Base-by-base conservation (phyloP, 140 eudicot genomes). In the Cichorium intybus region DNA sequence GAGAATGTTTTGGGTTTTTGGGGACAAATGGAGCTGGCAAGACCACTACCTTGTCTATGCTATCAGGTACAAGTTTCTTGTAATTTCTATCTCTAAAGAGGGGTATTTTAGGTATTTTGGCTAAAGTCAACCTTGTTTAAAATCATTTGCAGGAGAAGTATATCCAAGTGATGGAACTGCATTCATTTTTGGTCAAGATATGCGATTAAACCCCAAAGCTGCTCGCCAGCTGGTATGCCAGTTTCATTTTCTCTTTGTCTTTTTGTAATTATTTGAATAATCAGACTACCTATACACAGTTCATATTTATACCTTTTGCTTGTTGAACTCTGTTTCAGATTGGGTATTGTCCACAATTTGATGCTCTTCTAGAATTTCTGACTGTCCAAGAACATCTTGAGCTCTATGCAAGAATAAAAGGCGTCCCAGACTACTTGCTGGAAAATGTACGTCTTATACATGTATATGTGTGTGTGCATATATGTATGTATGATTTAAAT, bases 11-110 rank as follows among this genome's bases (percentile, higher is more conserved):
- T 80, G 99, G 99, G 31, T 92, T 92, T 75, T 82, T 92, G 54
- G 99, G 99, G 79, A 88, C 97, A 15, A 92, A 92, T 81, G 99
- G 99, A 69, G 99, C 99, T 51, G 99, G 99, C 62, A 92, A 92
- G 75, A 92, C 99, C 51, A 88, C 99, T 31, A 88, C 99, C 50
- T 66, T 92, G 68, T 92, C 99, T 56, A 92, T 92, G 99, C 82
- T 92, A 72, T 85, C 90, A 62, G 99, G 97, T 90, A 84, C 62
- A 71, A 21, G 24, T 37, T 34, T 62, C 49, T 24, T 61, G 48
- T 24, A 41, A n/a, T n/a, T 51, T 51, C 17, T 71, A 10, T 26
- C 59, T 15, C 24, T 34, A 29, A 17, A 11, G 53, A 47, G 51
- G 48, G 55, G 35, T 57, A 29, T 45, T 62, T 53, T 55, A 45